These are phyloP conservation scores for Dentipellis fragilis DNA, from an alignment of 768 basidiomycete genomes.

Conservation along the genomic window DNA sequence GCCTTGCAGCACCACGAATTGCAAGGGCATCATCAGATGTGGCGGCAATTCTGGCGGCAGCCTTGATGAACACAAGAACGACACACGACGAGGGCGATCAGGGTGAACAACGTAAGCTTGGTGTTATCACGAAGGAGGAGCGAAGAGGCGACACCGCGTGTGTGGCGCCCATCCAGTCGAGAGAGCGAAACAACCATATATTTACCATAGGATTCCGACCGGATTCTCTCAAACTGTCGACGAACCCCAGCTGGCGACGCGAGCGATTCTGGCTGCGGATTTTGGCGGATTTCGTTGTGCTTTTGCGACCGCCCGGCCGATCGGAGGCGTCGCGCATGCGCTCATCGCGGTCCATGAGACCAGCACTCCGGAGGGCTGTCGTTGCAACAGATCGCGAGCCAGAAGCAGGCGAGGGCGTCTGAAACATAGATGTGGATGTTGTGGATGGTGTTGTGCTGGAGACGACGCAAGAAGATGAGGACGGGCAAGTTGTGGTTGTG, in stretches of 20 bases:
- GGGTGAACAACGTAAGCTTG: conserved; percentile 31
- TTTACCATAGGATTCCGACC: conserved; percentile 57
- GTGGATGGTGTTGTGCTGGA: conserved; percentile 2
- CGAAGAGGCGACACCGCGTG: conserved; percentile 13
- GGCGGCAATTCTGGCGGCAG: conserved; percentile 28
- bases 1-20: conserved; percentile 56
- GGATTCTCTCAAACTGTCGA: conserved; percentile 48
- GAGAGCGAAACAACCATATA: conserved; percentile 30
- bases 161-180: conserved; percentile 12
- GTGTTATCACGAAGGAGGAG: conserved; percentile 20
- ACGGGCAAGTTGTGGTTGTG: conserved; percentile 6
- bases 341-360: conserved; percentile 68
- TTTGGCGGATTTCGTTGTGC: conserved; percentile 32
- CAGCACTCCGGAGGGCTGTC: conserved; percentile 57
- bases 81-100: conserved; percentile 26
- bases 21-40: conserved; percentile 38
- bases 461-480: conserved; percentile 2
- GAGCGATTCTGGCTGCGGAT: conserved; percentile 44
- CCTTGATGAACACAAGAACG: conserved; percentile 25
- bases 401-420: conserved; percentile 48
- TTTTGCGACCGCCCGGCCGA: conserved; percentile 68
- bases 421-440: conserved; percentile 34
- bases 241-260: conserved; percentile 25
- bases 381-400: conserved; percentile 49
- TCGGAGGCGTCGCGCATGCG: conserved; percentile 64